phyloP scores from a whole-genome alignment of 2,329 filamentous ascomycete species.

The Didymella pomorum region DNA sequence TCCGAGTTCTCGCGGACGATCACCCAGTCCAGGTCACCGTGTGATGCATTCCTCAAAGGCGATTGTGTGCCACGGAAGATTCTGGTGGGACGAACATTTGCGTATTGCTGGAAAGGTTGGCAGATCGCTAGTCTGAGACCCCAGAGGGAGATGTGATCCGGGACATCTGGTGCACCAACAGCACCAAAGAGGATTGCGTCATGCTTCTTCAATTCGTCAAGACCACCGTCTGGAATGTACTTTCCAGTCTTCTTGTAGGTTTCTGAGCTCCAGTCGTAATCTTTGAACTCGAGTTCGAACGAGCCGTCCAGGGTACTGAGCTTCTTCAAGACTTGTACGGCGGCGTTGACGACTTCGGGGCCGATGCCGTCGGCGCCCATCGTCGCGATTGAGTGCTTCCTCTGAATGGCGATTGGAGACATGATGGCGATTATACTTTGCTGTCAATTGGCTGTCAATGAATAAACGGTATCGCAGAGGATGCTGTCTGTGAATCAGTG shows the following conservation, averaged over 20 bases:
- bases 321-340: conserved; percentile 67
- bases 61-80: conserved; percentile 68
- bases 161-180: conserved; percentile 68
- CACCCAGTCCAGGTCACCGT: conserved; percentile 71
- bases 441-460: no score
- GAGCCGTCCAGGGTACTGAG: conserved; percentile 61
- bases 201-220: conserved; percentile 65
- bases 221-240: conserved; percentile 69
- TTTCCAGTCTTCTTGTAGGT: conserved; percentile 71
- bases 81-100: conserved; percentile 66
- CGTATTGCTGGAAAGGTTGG: conserved; percentile 64
- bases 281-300: conserved; percentile 68
- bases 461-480: not conserved
- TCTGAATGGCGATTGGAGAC: conserved; percentile 35
- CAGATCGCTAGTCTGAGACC: conserved; percentile 64
- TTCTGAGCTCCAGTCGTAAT: conserved; percentile 73
- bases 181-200: conserved; percentile 75
- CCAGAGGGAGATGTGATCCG: conserved; percentile 66
- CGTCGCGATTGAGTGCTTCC: conserved; percentile 47
- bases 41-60: conserved; percentile 62
- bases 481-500: not conserved
- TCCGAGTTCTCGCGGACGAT: conserved; percentile 73
- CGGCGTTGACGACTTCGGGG: conserved; percentile 70
- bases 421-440: conserved; percentile 19
- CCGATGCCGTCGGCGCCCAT: conserved; percentile 77